Conservation (phyloP, 148 eudicot genomes). For the Chenopodium suecicum region DNA sequence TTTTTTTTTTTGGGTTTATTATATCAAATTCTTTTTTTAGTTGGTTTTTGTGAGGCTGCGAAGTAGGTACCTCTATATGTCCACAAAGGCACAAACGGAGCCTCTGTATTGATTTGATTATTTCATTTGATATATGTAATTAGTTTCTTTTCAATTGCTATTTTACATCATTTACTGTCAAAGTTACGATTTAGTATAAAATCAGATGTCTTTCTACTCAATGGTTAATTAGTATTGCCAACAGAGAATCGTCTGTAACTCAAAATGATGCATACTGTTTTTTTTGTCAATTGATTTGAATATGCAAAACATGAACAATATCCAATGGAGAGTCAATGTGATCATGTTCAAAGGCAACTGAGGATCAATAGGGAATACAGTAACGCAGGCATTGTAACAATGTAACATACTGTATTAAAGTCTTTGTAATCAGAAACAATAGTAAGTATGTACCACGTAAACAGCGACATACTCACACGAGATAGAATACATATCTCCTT, state of each 20-base stretch:
- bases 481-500: no score
- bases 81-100: slow-evolving; percentile 1
- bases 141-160: not conserved
- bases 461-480: no score
- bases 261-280: not conserved
- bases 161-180: not conserved
- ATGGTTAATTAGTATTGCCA: not conserved
- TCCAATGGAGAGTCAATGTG: not conserved
- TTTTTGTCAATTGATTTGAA: not conserved
- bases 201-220: not conserved
- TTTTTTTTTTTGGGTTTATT: not conserved
- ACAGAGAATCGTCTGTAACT: not conserved
- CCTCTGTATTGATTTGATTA: slow-evolving; percentile 17
- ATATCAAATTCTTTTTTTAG: not conserved
- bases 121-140: slow-evolving; percentile 20
- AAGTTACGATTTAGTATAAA: not conserved
- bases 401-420: no score
- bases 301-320: not conserved
- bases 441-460: no score
- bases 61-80: not conserved
- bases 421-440: no score
- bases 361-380: not conserved
- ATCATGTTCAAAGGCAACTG: not conserved
- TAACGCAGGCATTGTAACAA: not conserved
- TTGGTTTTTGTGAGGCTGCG: not conserved